Evolutionary conservation across 306 rosid genomes (phyloP).

Genomic region (Sindora glabra): DNA sequence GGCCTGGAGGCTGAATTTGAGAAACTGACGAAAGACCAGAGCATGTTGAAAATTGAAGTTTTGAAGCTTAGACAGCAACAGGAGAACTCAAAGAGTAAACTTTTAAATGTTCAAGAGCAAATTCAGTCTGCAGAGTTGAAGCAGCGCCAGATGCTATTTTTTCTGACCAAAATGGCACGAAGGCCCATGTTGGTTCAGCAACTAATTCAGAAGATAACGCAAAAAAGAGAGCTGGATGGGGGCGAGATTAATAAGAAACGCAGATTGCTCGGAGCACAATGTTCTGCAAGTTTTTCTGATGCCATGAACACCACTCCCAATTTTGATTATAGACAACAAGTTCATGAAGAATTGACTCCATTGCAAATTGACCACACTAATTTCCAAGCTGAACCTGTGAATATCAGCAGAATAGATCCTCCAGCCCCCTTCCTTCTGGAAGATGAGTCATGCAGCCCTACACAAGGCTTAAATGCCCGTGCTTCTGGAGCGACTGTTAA

Average conservation of each 20-base stretch:
- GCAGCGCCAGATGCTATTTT: slow-evolving; percentile 53
- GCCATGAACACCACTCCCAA: neutral
- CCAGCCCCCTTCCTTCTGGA: slow-evolving; percentile 13
- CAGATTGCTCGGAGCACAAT: slow-evolving; percentile 35
- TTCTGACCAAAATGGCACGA: slow-evolving; percentile 45
- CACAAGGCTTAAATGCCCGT: slow-evolving; percentile 11
- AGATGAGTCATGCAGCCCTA: slow-evolving; percentile 19
- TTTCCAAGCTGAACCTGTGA: slow-evolving; percentile 16
- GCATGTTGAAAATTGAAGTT: slow-evolving; percentile 46
- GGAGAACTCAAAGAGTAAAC: slow-evolving; percentile 41
- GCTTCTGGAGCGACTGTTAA: neutral
- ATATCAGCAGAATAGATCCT: slow-evolving; percentile 3
- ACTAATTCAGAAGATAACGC: slow-evolving; percentile 34
- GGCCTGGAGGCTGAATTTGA: slow-evolving; percentile 50
- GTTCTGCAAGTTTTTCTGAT: slow-evolving; percentile 13
- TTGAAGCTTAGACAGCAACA: slow-evolving; percentile 56
- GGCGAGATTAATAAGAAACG: slow-evolving; percentile 39
- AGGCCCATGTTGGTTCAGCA: slow-evolving; percentile 37
- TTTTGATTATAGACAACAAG: slow-evolving; percentile 22
- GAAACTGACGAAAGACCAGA: slow-evolving; percentile 56
- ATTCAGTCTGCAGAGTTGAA: slow-evolving; percentile 40
- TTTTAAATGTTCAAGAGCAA: slow-evolving; percentile 41
- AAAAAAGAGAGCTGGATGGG: slow-evolving; percentile 40
- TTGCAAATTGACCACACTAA: slow-evolving; percentile 35
- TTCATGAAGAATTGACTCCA: slow-evolving; percentile 18